phyloP scores from a whole-genome alignment of 768 basidiomycete species.

The Phylloporus sp. region DNA sequence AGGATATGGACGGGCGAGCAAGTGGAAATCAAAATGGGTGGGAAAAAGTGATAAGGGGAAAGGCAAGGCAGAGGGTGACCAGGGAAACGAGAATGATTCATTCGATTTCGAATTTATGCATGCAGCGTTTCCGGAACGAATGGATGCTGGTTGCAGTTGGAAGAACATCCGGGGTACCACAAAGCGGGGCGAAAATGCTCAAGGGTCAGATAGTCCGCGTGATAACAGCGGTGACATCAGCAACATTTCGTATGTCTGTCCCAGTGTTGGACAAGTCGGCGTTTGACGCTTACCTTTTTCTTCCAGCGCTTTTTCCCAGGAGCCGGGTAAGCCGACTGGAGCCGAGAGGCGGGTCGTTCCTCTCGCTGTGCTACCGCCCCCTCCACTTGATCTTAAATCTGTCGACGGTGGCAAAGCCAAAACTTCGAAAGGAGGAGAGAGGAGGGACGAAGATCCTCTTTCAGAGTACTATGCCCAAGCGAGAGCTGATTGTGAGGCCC shows the following conservation, averaged over 20 bases:
- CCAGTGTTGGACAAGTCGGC: neutral
- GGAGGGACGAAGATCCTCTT: conserved; percentile 46
- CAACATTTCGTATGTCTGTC: conserved; percentile 45
- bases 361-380: conserved; percentile 23
- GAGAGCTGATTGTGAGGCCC: conserved; percentile 41
- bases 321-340: conserved; percentile 9
- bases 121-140: conserved; percentile 45
- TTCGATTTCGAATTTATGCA: conserved; percentile 40
- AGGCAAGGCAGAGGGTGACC: neutral
- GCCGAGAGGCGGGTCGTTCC: neutral
- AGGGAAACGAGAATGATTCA: conserved; percentile 1
- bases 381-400: conserved; percentile 16
- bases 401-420: conserved; percentile 1
- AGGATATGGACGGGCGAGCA: conserved; percentile 30
- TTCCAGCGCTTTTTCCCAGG: conserved; percentile 36
- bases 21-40: conserved; percentile 6
- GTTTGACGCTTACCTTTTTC: conserved; percentile 13
- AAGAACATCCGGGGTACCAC: conserved; percentile 10
- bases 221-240: conserved; percentile 34
- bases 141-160: conserved; percentile 38
- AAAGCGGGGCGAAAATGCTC: neutral
- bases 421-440: neutral
- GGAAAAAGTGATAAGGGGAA: conserved; percentile 14
- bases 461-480: conserved; percentile 61
- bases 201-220: neutral